Evolutionary conservation across 73 alveolate genomes (phyloP).

Genomic region (Blepharisma stoltei): DNA sequence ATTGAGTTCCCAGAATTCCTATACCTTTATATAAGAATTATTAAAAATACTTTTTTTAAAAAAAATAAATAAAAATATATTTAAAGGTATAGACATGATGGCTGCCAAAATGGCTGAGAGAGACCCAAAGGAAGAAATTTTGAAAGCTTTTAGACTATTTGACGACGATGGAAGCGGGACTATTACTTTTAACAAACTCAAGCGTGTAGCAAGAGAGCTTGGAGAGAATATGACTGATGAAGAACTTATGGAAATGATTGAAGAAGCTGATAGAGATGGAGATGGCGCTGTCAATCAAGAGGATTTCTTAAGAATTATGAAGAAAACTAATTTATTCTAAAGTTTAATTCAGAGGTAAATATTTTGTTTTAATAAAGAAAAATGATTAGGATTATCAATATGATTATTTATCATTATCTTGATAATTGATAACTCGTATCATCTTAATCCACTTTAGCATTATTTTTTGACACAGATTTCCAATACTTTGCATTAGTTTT

Average conservation of each 20-base stretch:
- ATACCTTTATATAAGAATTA: too few relatives aligned
- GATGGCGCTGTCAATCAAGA: conserved; percentile 83
- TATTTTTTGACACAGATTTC: not conserved
- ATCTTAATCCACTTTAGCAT: not conserved
- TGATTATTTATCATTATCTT: too few relatives aligned
- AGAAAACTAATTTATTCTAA: conserved; percentile 76
- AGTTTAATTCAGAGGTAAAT: not conserved
- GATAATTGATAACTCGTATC: not conserved
- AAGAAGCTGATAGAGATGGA: conserved; percentile 88
- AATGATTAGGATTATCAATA: too few relatives aligned
- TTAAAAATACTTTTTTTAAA: conserved; percentile 30
- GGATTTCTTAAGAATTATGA: conserved; percentile 84
- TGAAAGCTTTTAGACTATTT: conserved; percentile 90
- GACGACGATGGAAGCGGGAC: conserved; percentile 93
- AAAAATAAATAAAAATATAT: too few relatives aligned
- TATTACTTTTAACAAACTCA: conserved; percentile 70
- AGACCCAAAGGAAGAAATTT: conserved; percentile 89
- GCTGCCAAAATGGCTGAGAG: conserved; percentile 91
- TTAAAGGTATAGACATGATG: conserved; percentile 88
- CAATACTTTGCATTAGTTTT: conserved; percentile 17
- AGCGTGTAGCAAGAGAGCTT: conserved; percentile 79
- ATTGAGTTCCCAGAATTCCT: conserved; percentile 82
- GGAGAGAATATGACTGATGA: conserved; percentile 81
- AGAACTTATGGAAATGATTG: conserved; percentile 85
- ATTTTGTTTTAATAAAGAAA: too few relatives aligned